Conservation (phyloP, 257 asterid genomes). For the Dorcoceras hygrometricum region DNA sequence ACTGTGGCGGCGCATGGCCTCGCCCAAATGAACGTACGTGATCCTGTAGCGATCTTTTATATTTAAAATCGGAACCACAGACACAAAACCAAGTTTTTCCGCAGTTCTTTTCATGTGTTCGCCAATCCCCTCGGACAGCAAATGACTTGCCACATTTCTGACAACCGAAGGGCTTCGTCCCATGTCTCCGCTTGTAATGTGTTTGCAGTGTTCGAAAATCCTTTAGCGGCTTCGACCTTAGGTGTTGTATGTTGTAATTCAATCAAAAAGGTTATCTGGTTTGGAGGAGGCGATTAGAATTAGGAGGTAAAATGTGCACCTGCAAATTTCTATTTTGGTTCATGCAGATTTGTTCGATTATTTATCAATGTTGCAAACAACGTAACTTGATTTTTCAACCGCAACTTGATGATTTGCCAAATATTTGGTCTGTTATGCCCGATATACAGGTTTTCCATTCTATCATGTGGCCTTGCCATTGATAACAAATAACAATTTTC, state of each 20-base stretch:
- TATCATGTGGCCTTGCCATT: background rate
- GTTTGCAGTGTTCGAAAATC: constrained; percentile 90
- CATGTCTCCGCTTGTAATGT: constrained; percentile 87
- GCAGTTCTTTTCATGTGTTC: constrained; percentile 90
- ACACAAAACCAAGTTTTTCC: constrained; percentile 81
- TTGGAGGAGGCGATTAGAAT: constrained; percentile 88
- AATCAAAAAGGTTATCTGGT: constrained; percentile 52
- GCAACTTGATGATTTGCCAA: background rate
- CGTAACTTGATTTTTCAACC: background rate
- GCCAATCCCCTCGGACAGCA: constrained; percentile 96
- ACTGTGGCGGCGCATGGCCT: constrained; percentile 71
- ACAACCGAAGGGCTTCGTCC: constrained; percentile 66
- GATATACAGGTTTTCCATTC: background rate
- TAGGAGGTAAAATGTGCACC: constrained; percentile 44
- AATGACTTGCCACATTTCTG: constrained; percentile 68
- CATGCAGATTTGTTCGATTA: background rate
- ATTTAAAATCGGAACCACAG: constrained; percentile 91
- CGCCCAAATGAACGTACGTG: constrained; percentile 79
- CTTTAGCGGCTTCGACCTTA: constrained; percentile 75
- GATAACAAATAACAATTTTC: no score
- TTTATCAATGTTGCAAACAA: background rate
- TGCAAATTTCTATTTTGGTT: background rate
- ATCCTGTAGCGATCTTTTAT: constrained; percentile 86
- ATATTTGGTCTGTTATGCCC: background rate
- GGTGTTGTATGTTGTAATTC: constrained; percentile 48